Evolutionary conservation across 768 basidiomycete genomes (phyloP).

Genomic region (Termitomyces sp.): DNA sequence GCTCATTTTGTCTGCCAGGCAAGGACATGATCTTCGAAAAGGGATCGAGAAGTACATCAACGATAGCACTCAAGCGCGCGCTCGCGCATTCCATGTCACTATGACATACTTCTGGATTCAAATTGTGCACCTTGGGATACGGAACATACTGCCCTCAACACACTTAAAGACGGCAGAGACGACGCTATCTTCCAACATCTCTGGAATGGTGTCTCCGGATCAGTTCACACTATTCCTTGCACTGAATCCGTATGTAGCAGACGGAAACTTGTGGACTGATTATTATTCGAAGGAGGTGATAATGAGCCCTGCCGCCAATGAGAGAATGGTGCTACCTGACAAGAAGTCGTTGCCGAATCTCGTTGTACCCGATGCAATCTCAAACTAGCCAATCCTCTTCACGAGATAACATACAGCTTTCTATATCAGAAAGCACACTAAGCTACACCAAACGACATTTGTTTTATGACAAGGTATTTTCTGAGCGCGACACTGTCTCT

Average conservation of each 20-base stretch:
- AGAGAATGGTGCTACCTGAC: conserved; percentile 41
- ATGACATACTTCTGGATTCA: conserved; percentile 55
- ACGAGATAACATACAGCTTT: neutral
- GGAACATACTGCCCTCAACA: conserved; percentile 24
- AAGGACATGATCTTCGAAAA: conserved; percentile 42
- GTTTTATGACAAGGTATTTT: neutral
- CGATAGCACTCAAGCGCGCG: conserved; percentile 30
- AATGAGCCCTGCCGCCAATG: conserved; percentile 38
- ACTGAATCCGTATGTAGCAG: conserved; percentile 39
- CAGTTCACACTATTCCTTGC: conserved; percentile 35
- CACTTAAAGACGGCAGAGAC: neutral
- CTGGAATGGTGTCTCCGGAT: conserved; percentile 15
- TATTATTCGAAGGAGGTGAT: conserved; percentile 42
- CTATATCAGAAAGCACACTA: neutral
- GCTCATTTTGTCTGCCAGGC: conserved; percentile 22
- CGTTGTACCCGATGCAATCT: conserved; percentile 31
- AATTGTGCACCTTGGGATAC: conserved; percentile 44
- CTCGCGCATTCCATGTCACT: conserved; percentile 38
- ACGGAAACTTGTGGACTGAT: conserved; percentile 39
- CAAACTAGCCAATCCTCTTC: neutral
- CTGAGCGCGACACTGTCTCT: neutral
- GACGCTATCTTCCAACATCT: conserved; percentile 1
- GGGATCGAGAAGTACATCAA: conserved; percentile 38
- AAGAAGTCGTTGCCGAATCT: conserved; percentile 41
- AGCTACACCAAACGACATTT: neutral